phyloP scores from a whole-genome alignment of 257 asterid genomes.

The Solanum commersonii region DNA sequence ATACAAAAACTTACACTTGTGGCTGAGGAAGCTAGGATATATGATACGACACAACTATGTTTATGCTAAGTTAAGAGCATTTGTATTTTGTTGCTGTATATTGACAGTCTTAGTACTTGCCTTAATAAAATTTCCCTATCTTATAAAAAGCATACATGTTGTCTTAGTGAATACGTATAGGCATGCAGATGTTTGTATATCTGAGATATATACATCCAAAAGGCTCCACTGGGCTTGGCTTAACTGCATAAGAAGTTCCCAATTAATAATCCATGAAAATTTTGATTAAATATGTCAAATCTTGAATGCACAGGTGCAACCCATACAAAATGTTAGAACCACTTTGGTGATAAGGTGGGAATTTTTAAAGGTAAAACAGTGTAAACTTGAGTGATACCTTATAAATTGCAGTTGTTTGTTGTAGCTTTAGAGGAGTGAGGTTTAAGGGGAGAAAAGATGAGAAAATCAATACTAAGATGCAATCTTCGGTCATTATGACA shows the following conservation, averaged over 20 bases:
- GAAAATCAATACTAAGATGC: neutral
- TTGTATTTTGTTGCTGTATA: neutral
- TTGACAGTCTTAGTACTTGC: neutral
- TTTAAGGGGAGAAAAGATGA: neutral
- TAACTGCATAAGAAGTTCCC: neutral
- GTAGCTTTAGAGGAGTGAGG: neutral
- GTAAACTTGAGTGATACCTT: neutral
- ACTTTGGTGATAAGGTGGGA: neutral
- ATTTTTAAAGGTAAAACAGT: neutral
- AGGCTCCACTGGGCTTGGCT: neutral
- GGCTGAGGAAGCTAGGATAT: neutral
- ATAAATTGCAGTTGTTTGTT: neutral
- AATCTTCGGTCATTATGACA: neutral
- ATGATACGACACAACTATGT: neutral
- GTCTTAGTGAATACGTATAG: neutral
- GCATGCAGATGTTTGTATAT: neutral
- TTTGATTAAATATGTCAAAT: neutral
- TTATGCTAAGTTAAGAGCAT: neutral
- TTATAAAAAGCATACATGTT: neutral
- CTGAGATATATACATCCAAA: neutral
- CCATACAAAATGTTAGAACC: neutral
- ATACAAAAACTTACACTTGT: neutral
- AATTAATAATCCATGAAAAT: neutral
- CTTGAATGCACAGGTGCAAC: neutral
- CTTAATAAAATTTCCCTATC: neutral